Evolutionary conservation across 139 green algal genomes (phyloP), one percentile per base, ranked within the genome.

Genomic region (Haematococcus lacustris): DNA sequence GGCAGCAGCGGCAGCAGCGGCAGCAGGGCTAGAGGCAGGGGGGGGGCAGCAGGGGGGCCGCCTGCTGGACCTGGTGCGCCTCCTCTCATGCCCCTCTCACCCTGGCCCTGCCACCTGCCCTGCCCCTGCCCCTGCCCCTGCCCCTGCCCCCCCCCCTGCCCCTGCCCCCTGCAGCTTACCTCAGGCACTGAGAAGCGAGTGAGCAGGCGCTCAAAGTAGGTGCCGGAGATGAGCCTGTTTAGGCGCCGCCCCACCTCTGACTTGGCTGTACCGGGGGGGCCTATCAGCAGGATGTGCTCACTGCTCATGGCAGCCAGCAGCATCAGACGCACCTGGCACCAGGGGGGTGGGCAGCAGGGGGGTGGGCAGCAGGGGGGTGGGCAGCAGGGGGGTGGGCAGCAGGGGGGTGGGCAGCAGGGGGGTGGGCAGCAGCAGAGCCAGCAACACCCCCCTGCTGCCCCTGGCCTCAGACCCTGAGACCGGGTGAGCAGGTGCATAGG

Each of bases 111-210:
- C n/a, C n/a, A n/a, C n/a, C n/a, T n/a, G n/a, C n/a, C n/a, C n/a
- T n/a, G n/a, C n/a, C n/a, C n/a, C n/a, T n/a, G n/a, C n/a, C n/a
- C n/a, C n/a, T n/a, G n/a, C n/a, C n/a, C n/a, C n/a, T n/a, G n/a
- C n/a, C n/a, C n/a, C n/a, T n/a, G n/a, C n/a, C n/a, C n/a, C n/a
- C n/a, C n/a, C n/a, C n/a, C n/a, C n/a, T n/a, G n/a, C n/a, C n/a
- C n/a, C n/a, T n/a, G n/a, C n/a, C n/a, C n/a, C n/a, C n/a, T n/a
- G n/a, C n/a, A 43, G 0, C 76, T 33, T 38, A 85, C 79, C 79
- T 97, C 93, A 21, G 93, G 93, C 13, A 97, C 93, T 33, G 88
- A 94, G 78, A 97, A 97, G n/a, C 93, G 82, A 17, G 93, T 97
- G 38, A 97, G 86, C 65, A 97, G 84, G 33, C 93, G 83, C 82